Evolutionary conservation across 2,329 filamentous ascomycete genomes (phyloP), one percentile per base, ranked within the genome.

Genomic region (Aquanectria penicillioides): DNA sequence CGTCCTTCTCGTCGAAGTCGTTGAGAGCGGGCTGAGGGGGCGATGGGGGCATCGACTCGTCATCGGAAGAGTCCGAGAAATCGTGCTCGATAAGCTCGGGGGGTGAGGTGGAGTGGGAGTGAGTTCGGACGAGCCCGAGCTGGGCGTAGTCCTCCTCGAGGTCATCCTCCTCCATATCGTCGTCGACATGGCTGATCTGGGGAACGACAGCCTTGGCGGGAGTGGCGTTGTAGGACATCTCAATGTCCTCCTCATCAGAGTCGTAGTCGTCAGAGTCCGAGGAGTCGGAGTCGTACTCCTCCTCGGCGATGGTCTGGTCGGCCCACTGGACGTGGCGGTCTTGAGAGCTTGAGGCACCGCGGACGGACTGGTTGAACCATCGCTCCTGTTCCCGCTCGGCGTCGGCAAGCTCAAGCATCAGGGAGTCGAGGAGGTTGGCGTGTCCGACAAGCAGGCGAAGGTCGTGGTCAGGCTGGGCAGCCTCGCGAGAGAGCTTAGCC

Each of bases 341-440:
- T 67, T 89, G 83, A 61, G 80, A 71, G 51, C 75, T 78, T 74
- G 83, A 83, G 68, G 91, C 91, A 72, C 90, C 91, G 75, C 87
- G 89, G 78, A 97, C 92, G 62, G 93, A 95, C 77, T 93, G 90
- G 86, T 97, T 96, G 89, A 97, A 98, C 94, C 94, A 97, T 67
- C 87, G 89, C 80, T 98, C 94, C 80, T 98, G 95, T 78, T 97
- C 93, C 70, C 89, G 88, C 84, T 98, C 95, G 74, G 94, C 94
- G 59, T 97, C 92, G 78, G 93, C 91, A 59, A 99, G 91, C 74
- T 86, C 83, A 69, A 95, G 86, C 95, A 98, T 98, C 74, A 99
- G 83, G 34, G 89, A 90, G 81, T 99, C 95, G 77, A 99, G 92
- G 43, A 98, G 90, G 85, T 98, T 99, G 82, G 95, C 95, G 80